Evolutionary conservation across 2,329 filamentous ascomycete species (phyloP).

Genomic region (Sclerotinia subarctica): DNA sequence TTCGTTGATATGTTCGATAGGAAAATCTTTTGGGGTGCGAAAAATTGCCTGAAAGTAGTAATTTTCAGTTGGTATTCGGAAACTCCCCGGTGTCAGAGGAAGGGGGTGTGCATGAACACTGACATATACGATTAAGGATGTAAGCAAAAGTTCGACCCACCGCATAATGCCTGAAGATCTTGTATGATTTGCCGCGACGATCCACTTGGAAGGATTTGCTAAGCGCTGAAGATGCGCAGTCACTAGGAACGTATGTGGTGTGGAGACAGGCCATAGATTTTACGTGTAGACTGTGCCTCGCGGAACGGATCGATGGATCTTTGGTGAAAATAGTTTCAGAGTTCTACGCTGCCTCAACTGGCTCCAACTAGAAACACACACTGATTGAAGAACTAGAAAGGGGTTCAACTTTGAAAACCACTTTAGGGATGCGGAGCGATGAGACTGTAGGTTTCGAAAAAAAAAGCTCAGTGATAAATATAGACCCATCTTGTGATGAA

Average conservation of each 20-base stretch:
- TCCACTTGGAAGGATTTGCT: conserved; percentile 5
- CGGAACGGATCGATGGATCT: conserved; percentile 20
- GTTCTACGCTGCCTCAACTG: conserved; percentile 6
- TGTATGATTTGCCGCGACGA: conserved; percentile 8
- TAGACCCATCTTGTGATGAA: background rate
- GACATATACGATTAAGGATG: conserved; percentile 3
- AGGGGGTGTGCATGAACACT: background rate
- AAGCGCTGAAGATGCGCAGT: conserved; percentile 14
- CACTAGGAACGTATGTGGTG: background rate
- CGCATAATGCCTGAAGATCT: background rate
- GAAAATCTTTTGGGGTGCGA: background rate
- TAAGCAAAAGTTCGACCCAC: too few species aligned
- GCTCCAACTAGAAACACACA: background rate
- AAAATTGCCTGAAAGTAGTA: background rate
- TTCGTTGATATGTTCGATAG: background rate
- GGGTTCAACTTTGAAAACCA: background rate
- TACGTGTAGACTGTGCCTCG: conserved; percentile 15
- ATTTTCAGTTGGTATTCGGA: background rate
- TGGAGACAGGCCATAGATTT: background rate
- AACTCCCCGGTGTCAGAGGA: background rate
- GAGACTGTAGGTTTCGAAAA: background rate
- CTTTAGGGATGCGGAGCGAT: background rate
- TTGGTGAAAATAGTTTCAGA: background rate
- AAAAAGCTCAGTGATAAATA: background rate
- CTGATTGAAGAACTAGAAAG: background rate